Evolutionary conservation across 2,329 filamentous ascomycete genomes (phyloP).

Genomic region (Aspergillus nomiae): DNA sequence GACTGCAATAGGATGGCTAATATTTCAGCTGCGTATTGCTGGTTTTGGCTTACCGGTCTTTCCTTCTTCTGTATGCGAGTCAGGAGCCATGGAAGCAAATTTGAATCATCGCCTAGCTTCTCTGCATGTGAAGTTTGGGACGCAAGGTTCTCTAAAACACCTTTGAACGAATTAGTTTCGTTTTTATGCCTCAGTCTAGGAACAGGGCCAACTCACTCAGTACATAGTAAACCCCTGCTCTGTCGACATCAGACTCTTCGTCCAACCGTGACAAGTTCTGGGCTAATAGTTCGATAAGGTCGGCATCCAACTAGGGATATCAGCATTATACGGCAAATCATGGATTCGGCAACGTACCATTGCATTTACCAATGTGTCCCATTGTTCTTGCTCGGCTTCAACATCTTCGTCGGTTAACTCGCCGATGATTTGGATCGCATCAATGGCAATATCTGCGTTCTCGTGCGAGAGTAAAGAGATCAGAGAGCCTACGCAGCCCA

Average conservation of each 20-base stretch:
- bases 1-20: slow-evolving; percentile 85
- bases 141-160: slow-evolving; percentile 81
- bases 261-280: slow-evolving; percentile 74
- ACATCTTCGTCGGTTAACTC: slow-evolving; percentile 96
- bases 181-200: neutral
- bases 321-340: slow-evolving; percentile 11
- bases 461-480: slow-evolving; percentile 87
- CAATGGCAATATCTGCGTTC: slow-evolving; percentile 95
- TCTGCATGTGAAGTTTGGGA: slow-evolving; percentile 70
- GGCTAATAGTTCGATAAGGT: slow-evolving; percentile 44
- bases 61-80: slow-evolving; percentile 71
- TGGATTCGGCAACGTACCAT: slow-evolving; percentile 44
- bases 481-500: slow-evolving; percentile 72
- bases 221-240: slow-evolving; percentile 83
- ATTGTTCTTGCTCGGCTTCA: slow-evolving; percentile 75
- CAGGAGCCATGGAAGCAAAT: slow-evolving; percentile 75
- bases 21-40: slow-evolving; percentile 91
- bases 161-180: slow-evolving; percentile 29
- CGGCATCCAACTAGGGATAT: slow-evolving; percentile 41
- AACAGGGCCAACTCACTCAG: slow-evolving; percentile 49
- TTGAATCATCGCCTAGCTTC: slow-evolving; percentile 68
- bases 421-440: slow-evolving; percentile 81
- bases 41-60: slow-evolving; percentile 76
- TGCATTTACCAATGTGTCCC: slow-evolving; percentile 70
- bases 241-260: slow-evolving; percentile 71